These are phyloP conservation scores for Lodderomyces pseudojiufengensis DNA, from an alignment of 1,139 yeast genomes.

Conservation along the genomic window DNA sequence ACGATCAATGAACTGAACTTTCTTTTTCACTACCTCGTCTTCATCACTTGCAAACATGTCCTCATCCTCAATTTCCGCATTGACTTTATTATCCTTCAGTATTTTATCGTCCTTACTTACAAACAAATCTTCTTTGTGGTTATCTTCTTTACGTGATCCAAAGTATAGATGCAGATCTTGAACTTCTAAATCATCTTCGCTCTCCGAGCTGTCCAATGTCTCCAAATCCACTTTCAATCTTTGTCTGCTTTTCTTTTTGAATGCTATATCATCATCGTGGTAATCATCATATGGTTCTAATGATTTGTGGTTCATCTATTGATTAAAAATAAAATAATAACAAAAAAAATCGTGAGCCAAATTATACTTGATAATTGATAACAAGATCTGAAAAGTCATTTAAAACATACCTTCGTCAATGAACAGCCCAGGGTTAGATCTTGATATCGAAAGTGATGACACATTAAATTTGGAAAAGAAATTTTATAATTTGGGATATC, in stretches of 20 bases:
- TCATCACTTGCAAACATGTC: constrained; percentile 40
- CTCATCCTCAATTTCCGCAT: constrained; percentile 20
- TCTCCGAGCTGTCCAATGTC: constrained; percentile 2
- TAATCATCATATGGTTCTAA: constrained; percentile 13
- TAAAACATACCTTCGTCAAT: too few species aligned
- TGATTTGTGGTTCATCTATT: too few species aligned
- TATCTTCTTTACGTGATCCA: constrained; percentile 31
- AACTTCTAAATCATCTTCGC: neutral
- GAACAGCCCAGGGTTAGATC: too few species aligned
- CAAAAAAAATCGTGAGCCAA: too few species aligned
- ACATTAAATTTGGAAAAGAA: constrained; percentile 52
- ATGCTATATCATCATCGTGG: constrained; percentile 25
- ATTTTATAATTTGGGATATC: constrained; percentile 59
- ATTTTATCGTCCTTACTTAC: constrained; percentile 23
- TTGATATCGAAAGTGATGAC: constrained; percentile 37
- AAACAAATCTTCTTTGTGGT: constrained; percentile 27
- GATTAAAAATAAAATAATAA: too few species aligned
- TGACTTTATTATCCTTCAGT: neutral
- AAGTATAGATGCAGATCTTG: too few species aligned
- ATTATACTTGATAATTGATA: too few species aligned
- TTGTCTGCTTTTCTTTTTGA: neutral
- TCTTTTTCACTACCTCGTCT: neutral
- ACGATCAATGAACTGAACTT: neutral
- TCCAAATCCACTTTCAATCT: neutral
- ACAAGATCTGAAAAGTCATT: too few species aligned